Conservation (phyloP, 1,139 yeast species). For the Candida frijolesensis region DNA sequence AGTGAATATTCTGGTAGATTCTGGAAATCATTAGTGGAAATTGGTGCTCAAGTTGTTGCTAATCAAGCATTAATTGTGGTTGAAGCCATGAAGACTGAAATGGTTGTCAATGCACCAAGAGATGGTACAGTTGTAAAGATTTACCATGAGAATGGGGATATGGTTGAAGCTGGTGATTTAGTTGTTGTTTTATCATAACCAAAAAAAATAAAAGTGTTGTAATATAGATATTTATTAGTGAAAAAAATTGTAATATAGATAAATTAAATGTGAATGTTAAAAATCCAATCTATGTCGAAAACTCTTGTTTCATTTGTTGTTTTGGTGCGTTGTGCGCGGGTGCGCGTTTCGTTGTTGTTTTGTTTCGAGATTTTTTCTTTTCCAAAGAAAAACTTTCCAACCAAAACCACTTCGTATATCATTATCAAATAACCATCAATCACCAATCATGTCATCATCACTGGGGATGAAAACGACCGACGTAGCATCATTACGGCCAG, state of each 20-base stretch:
- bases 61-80: slow-evolving; percentile 87
- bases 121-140: slow-evolving; percentile 80
- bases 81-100: slow-evolving; percentile 98
- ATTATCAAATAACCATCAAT: neutral
- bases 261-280: neutral
- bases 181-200: slow-evolving; percentile 69
- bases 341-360: neutral
- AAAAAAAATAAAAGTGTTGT: neutral
- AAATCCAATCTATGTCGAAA: neutral
- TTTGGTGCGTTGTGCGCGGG: too few species aligned
- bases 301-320: neutral
- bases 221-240: neutral
- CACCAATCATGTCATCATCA: neutral
- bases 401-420: neutral
- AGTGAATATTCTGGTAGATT: slow-evolving; percentile 95
- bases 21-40: slow-evolving; percentile 88
- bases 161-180: slow-evolving; percentile 94
- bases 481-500: slow-evolving; percentile 43
- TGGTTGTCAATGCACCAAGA: slow-evolving; percentile 76
- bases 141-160: slow-evolving; percentile 83
- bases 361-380: neutral
- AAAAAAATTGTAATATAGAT: neutral
- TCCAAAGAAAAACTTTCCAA: neutral
- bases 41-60: slow-evolving; percentile 72
- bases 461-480: neutral